Conservation (phyloP, 2,329 filamentous ascomycete genomes). For the Apiospora malaysiana region DNA sequence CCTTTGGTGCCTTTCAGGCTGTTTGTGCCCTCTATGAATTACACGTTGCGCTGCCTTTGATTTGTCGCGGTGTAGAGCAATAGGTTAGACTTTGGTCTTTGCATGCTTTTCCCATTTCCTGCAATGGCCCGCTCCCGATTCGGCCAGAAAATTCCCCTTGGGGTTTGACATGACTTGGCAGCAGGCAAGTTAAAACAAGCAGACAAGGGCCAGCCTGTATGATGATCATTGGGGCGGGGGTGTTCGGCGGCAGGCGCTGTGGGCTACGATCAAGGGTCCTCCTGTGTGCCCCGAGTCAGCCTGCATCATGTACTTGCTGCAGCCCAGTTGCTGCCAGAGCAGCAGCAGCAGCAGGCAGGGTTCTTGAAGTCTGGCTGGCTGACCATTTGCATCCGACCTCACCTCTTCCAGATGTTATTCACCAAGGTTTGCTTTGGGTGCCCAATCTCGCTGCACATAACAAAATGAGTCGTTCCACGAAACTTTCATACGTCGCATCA, state of each 20-base stretch:
- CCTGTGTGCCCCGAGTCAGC: neutral
- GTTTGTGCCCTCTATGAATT: too few relatives aligned
- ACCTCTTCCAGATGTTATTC: too few relatives aligned
- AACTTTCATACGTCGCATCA: neutral
- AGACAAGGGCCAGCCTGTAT: constrained; percentile 13
- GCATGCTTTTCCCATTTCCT: neutral
- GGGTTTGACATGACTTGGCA: constrained; percentile 10
- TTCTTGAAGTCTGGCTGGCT: neutral
- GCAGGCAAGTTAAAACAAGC: neutral
- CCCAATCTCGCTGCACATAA: too few relatives aligned
- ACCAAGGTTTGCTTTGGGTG: too few relatives aligned
- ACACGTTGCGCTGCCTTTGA: neutral
- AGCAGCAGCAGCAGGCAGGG: neutral
- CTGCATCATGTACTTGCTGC: constrained; percentile 1
- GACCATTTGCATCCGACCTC: neutral
- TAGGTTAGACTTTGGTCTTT: neutral
- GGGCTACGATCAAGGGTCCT: constrained; percentile 8
- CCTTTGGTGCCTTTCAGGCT: neutral
- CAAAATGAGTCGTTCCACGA: too few relatives aligned
- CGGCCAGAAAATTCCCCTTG: constrained; percentile 10
- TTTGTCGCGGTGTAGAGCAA: neutral
- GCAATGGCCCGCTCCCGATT: constrained; percentile 6
- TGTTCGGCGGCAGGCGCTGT: constrained; percentile 9
- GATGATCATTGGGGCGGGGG: constrained; percentile 9
- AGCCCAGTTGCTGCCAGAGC: neutral